Evolutionary conservation across 163 green algal species (phyloP).

Genomic region (Prototheca stagnorum): DNA sequence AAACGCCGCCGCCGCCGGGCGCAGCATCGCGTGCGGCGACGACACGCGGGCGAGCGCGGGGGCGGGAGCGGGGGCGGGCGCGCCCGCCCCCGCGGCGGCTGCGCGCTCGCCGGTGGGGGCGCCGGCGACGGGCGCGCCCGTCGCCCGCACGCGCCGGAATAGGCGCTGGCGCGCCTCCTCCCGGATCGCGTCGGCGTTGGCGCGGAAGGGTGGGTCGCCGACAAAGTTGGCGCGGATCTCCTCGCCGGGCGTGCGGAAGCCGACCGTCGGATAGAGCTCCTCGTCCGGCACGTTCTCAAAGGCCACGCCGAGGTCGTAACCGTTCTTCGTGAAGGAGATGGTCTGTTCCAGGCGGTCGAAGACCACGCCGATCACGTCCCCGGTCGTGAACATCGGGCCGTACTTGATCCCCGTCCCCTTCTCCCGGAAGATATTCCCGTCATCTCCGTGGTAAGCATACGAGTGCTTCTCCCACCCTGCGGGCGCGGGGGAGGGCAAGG

Average conservation of each 20-base stretch:
- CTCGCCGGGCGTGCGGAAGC: slow-evolving; percentile 51
- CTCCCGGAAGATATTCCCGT: slow-evolving; percentile 56
- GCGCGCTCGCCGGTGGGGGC: too few relatives aligned
- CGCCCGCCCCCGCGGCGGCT: too few relatives aligned
- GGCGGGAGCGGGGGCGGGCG: neutral
- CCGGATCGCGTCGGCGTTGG: slow-evolving; percentile 20
- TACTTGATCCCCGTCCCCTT: slow-evolving; percentile 42
- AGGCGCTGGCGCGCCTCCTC: slow-evolving; percentile 22
- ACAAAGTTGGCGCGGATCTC: slow-evolving; percentile 58
- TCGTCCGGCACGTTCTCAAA: slow-evolving; percentile 44
- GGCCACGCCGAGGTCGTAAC: slow-evolving; percentile 46
- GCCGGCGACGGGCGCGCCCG: slow-evolving; percentile 9
- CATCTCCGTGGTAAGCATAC: slow-evolving; percentile 77
- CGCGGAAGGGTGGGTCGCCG: slow-evolving; percentile 26
- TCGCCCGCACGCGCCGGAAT: slow-evolving; percentile 12
- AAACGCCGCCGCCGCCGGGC: too few relatives aligned
- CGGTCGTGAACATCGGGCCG: slow-evolving; percentile 45
- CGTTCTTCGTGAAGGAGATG: slow-evolving; percentile 64
- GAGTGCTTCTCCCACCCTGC: slow-evolving; percentile 60
- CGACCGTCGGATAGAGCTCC: slow-evolving; percentile 55
- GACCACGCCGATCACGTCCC: slow-evolving; percentile 54
- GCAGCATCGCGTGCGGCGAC: too few relatives aligned
- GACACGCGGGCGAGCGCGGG: neutral
- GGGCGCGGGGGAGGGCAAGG: too few relatives aligned
- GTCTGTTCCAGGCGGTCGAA: slow-evolving; percentile 43